Conservation (phyloP, 108 stramenopile genomes). For the Nitzschia sp. region DNA sequence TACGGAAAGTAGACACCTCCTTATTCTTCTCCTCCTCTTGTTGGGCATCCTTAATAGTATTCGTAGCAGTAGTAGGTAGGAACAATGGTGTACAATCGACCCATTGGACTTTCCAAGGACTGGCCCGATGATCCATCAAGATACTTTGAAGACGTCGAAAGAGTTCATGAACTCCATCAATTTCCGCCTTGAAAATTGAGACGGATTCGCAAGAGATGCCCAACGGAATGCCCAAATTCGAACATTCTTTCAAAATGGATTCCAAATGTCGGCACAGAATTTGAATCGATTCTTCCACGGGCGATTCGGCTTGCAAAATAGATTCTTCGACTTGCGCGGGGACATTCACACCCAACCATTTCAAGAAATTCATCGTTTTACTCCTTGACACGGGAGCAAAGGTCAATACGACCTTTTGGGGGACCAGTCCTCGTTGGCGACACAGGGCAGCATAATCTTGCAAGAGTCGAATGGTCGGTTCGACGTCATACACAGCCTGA, state of each 20-base stretch:
- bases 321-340: conserved; percentile 44
- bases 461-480: conserved; percentile 55
- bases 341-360: conserved; percentile 65
- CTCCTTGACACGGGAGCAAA: conserved; percentile 55
- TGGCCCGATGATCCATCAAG: conserved; percentile 35
- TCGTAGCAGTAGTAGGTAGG: background rate
- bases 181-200: conserved; percentile 56
- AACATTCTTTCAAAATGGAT: conserved; percentile 39
- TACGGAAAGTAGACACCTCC: background rate
- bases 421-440: conserved; percentile 31
- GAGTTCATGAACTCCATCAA: conserved; percentile 61
- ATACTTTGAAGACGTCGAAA: conserved; percentile 49
- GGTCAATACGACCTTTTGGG: conserved; percentile 57
- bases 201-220: conserved; percentile 56
- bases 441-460: conserved; percentile 57
- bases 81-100: conserved; percentile 20
- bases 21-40: background rate
- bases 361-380: conserved; percentile 64
- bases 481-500: conserved; percentile 59
- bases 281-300: conserved; percentile 36
- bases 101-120: conserved; percentile 58
- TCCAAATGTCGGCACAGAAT: conserved; percentile 40
- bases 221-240: conserved; percentile 43
- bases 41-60: background rate
- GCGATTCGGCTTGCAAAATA: conserved; percentile 36